These are phyloP conservation scores for Protomyces arabidopsidicola DNA, from an alignment of 1,139 yeast species.

Conservation along the genomic window DNA sequence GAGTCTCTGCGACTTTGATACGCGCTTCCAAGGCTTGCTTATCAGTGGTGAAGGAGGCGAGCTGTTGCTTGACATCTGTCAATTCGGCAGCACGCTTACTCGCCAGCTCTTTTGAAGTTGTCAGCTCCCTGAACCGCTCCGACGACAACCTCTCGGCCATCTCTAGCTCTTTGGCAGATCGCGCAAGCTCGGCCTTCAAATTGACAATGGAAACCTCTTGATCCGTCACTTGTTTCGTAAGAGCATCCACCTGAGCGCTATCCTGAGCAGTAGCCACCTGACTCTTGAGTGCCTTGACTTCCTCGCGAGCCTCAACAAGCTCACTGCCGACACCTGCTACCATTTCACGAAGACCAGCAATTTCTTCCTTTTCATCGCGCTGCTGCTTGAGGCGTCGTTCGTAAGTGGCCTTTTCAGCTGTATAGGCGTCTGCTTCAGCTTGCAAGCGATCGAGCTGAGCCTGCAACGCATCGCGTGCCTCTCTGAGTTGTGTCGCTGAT, in stretches of 20 bases:
- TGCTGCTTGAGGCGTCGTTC: conserved; percentile 4
- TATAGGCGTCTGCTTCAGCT: conserved; percentile 8
- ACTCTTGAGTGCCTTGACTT: conserved; percentile 35
- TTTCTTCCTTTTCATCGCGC: conserved; percentile 38
- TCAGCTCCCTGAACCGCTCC: conserved; percentile 25
- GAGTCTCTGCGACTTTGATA: conserved; percentile 27
- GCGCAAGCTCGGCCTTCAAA: neutral
- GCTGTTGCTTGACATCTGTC: conserved; percentile 19
- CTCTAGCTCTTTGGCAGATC: conserved; percentile 23
- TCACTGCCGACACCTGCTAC: conserved; percentile 70
- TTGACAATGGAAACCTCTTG: neutral
- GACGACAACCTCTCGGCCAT: conserved; percentile 31
- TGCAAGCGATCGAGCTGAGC: conserved; percentile 3
- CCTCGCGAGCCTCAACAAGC: conserved; percentile 54
- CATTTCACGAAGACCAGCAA: conserved; percentile 64
- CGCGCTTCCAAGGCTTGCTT: conserved; percentile 35
- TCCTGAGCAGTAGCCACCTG: neutral
- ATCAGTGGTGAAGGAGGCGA: conserved; percentile 30
- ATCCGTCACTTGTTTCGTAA: neutral
- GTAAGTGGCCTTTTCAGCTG: neutral
- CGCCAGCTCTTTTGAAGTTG: conserved; percentile 11
- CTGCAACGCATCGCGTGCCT: neutral
- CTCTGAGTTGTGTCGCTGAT: neutral
- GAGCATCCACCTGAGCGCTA: neutral
- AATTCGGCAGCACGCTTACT: conserved; percentile 13